Evolutionary conservation across 495 filamentous ascomycete species (phyloP).

Genomic region (Penicillium tannophilum): DNA sequence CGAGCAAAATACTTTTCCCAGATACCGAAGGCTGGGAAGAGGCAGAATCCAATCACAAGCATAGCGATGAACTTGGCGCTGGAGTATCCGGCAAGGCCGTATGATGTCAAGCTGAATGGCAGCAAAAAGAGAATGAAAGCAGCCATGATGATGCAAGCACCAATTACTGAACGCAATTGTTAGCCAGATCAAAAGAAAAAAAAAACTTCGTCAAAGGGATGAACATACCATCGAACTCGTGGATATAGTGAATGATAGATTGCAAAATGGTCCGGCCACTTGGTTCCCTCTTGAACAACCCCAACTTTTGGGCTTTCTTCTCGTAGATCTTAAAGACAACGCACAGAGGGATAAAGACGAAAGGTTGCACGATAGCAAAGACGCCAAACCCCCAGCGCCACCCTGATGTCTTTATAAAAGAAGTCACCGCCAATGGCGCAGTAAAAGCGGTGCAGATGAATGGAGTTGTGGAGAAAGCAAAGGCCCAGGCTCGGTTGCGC

Average conservation of each 20-base stretch:
- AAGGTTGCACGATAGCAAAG: conserved; percentile 61
- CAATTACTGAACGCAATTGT: conserved; percentile 39
- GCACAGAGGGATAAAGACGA: conserved; percentile 56
- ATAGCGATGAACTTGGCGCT: conserved; percentile 58
- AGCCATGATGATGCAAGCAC: conserved; percentile 57
- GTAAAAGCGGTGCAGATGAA: conserved; percentile 62
- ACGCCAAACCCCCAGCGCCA: conserved; percentile 67
- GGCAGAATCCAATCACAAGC: conserved; percentile 57
- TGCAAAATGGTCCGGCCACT: conserved; percentile 51
- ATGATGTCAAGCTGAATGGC: conserved; percentile 57
- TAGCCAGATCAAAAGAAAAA: background rate
- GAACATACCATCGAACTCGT: conserved; percentile 61
- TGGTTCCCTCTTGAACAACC: conserved; percentile 35
- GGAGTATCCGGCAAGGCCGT: conserved; percentile 48
- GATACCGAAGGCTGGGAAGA: conserved; percentile 58
- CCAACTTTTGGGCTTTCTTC: conserved; percentile 56
- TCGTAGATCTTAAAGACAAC: conserved; percentile 58
- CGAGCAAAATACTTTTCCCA: conserved; percentile 62
- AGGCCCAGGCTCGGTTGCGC: conserved; percentile 63
- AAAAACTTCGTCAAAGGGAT: background rate
- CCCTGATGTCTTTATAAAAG: conserved; percentile 51
- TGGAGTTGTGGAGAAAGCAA: conserved; percentile 64
- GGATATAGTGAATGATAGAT: conserved; percentile 54
- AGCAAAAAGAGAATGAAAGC: conserved; percentile 65
- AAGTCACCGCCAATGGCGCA: conserved; percentile 34